Base-by-base conservation (phyloP, 2,329 filamentous ascomycete species). In the Colletotrichum tamarilloi region DNA sequence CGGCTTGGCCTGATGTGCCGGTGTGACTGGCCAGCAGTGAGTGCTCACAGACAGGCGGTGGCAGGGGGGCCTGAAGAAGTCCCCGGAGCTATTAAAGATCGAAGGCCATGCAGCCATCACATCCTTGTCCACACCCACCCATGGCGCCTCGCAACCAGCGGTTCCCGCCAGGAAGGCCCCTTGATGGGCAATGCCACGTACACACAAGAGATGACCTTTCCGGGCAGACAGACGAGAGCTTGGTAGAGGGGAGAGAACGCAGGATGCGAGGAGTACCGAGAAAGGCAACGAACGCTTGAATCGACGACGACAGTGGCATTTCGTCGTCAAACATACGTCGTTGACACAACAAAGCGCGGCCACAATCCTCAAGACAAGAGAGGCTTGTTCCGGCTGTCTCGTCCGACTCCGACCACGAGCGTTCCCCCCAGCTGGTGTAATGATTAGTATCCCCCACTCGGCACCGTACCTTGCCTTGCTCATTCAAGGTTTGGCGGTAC, bases 81-180 rank as follows among this genome's bases (percentile, higher is more conserved):
- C 73, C 74, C 74, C 74, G 74, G 72, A 65, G 68, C 74, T 72
- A 67, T 72, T 75, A 68, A 73, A 75, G 74, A 75, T 75, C 74
- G 74, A 75, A 75, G 68, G 65, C 56, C 72, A 72, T 74, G 72
- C 72, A 74, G 53, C 72, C 72, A 72, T 72, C 68, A 63, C 58
- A 74, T 72, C 72, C 72, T 63, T 72, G 72, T 72, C 52, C 63
- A 64, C 72, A 74, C 72, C 72, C 70, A 70, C 66, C 42, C 49
- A 68, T 42, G 72, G 63, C 72, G 63, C 62, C 68, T 72, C 62
- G 64, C 72, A 68, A 69, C 68, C 38, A 74, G 72, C 63, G 63
- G 68, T 74, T 74, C 68, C 62, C 63, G 68, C 63, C 72, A 74
- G 58, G 68, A 74, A 74, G 42, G 58, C 73, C 73, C 70, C 62